phyloP scores from a whole-genome alignment of 139 green algal species.

The Chlorella sp. region DNA sequence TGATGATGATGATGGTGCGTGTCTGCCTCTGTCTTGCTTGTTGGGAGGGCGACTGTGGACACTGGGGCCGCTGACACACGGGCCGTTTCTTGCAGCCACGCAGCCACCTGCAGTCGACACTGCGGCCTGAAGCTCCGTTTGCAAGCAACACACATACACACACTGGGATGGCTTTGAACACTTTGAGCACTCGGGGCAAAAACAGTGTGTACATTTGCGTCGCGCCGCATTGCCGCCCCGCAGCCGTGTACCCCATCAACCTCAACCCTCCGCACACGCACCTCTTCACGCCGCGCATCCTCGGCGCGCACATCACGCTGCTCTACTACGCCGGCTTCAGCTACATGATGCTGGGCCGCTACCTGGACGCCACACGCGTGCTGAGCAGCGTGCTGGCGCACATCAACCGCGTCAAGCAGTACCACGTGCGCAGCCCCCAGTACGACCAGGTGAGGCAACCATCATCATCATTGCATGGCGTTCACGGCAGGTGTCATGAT shows the following conservation, averaged over 20 bases:
- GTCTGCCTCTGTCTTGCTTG: no score
- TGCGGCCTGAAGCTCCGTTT: no score
- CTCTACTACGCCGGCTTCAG: conserved; percentile 94
- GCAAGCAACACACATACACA: no score
- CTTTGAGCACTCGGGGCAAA: not conserved
- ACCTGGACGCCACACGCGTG: conserved; percentile 73
- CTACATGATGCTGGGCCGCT: conserved; percentile 84
- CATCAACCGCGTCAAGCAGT: conserved; percentile 78
- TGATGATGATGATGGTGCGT: no score
- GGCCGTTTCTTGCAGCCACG: no score
- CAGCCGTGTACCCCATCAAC: conserved; percentile 64
- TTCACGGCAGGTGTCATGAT: no score
- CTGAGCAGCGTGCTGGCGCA: conserved; percentile 87
- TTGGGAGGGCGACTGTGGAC: no score
- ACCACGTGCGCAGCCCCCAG: conserved; percentile 51
- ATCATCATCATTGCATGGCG: no score
- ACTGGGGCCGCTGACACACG: no score
- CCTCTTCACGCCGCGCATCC: conserved; percentile 74
- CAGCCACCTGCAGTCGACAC: no score
- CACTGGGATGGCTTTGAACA: no score
- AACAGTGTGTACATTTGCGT: not conserved
- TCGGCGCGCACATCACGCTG: conserved; percentile 78
- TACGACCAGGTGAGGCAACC: conserved; percentile 40
- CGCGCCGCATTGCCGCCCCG: conserved; percentile 7
- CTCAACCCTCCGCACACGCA: conserved; percentile 43